These are phyloP conservation scores for Candida wancherniae DNA, from an alignment of 805 yeast species.

Conservation along the genomic window DNA sequence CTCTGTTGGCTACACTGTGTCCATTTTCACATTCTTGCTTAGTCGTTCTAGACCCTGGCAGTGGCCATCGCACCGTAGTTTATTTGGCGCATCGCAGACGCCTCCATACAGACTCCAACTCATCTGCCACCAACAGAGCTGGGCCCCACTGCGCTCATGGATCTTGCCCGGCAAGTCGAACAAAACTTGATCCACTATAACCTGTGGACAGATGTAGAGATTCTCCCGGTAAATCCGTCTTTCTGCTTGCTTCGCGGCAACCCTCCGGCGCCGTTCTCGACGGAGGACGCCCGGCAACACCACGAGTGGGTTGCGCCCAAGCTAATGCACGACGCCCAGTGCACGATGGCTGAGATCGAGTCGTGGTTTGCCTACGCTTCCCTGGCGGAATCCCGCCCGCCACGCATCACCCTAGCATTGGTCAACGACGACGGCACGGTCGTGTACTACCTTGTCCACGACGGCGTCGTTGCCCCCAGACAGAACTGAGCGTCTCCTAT, in stretches of 20 bases:
- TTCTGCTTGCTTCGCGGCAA: constrained; percentile 23
- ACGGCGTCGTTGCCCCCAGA: constrained; percentile 62
- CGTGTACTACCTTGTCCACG: constrained; percentile 63
- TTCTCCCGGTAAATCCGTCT: constrained; percentile 7
- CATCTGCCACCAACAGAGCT: too few species aligned
- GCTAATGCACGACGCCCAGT: constrained; percentile 12
- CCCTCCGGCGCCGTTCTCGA: constrained; percentile 27
- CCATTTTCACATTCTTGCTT: too few species aligned
- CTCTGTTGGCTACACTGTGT: too few species aligned
- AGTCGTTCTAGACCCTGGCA: too few species aligned
- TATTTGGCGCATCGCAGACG: too few species aligned
- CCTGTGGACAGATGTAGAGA: constrained; percentile 39
- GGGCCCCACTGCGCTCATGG: constrained; percentile 11
- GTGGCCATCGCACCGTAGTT: too few species aligned
- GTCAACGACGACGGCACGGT: constrained; percentile 64
- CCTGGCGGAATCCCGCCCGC: constrained; percentile 27
- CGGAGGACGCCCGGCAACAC: constrained; percentile 15
- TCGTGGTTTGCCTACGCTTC: constrained; percentile 32
- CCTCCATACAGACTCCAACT: too few species aligned
- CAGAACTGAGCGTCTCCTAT: constrained; percentile 33
- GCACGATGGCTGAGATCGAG: constrained; percentile 38
- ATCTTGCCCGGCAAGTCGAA: constrained; percentile 30
- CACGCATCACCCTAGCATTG: constrained; percentile 49
- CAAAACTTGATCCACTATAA: constrained; percentile 42
- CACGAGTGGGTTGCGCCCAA: constrained; percentile 43